A percentile compares a stretch with the other conserved stretches of the same genome.
Conservation (phyloP, 345 rosid genomes). For the Dipteronia dyeriana region DNA sequence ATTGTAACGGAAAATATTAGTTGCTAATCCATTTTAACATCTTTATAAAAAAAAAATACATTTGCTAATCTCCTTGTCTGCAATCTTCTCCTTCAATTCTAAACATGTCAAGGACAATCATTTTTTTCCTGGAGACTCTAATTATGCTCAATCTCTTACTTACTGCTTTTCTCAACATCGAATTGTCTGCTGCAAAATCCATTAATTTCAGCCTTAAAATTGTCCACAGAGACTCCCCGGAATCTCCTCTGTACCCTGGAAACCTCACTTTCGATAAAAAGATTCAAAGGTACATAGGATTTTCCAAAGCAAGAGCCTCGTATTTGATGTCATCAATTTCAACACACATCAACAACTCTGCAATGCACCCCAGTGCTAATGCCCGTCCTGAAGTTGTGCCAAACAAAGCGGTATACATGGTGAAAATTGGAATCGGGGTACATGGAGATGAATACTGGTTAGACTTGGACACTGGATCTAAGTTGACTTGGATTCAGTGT, state of each 20-base stretch:
- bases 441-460: not conserved
- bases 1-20: too few relatives aligned
- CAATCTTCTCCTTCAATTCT: not conserved
- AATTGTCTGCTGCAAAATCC: not conserved
- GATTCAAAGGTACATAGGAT: not conserved
- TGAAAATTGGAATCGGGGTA: not conserved
- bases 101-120: not conserved
- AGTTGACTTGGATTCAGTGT: not conserved
- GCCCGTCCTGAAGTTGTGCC: not conserved
- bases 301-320: not conserved
- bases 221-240: not conserved
- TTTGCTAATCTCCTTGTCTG: too few relatives aligned
- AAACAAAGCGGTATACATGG: not conserved
- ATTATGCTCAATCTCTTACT: too few relatives aligned
- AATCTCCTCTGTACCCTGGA: not conserved
- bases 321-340: not conserved
- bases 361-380: not conserved
- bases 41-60: too few relatives aligned
- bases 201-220: not conserved
- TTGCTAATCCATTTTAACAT: too few relatives aligned
- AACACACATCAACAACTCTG: not conserved
- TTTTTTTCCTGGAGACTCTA: not conserved
- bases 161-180: not conserved
- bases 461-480: not conserved
- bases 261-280: not conserved